Evolutionary conservation across 2,329 filamentous ascomycete genomes (phyloP).

Genomic region (Alternaria sp.): DNA sequence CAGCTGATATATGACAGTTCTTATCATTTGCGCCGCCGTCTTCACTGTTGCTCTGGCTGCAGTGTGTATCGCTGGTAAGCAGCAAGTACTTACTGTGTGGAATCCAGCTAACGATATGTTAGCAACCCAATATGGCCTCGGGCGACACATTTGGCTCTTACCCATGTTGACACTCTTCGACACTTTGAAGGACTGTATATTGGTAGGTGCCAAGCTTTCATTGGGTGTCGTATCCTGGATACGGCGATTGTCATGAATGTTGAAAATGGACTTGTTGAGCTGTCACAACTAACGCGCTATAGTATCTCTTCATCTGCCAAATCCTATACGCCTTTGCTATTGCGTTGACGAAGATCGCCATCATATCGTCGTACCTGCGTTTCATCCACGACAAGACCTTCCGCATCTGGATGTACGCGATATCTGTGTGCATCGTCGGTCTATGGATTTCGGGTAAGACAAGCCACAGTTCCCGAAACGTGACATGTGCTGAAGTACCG

Average conservation of each 20-base stretch:
- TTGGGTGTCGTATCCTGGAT: neutral
- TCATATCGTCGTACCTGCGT: constrained; percentile 37
- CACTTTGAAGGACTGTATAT: constrained; percentile 22
- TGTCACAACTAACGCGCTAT: constrained; percentile 2
- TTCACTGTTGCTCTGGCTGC: constrained; percentile 34
- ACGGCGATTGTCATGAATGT: neutral
- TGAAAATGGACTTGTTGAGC: no score
- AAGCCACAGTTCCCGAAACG: neutral
- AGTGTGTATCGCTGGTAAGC: constrained; percentile 32
- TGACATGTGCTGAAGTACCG: neutral
- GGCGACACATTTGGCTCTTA: constrained; percentile 33
- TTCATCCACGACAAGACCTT: constrained; percentile 28
- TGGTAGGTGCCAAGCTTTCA: constrained; percentile 18
- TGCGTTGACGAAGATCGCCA: constrained; percentile 35
- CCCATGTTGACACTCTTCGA: constrained; percentile 14
- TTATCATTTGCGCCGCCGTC: constrained; percentile 28
- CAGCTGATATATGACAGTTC: constrained; percentile 17
- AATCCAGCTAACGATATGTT: neutral
- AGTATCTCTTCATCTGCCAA: constrained; percentile 36
- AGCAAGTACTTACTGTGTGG: neutral
- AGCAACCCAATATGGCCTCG: constrained; percentile 29
- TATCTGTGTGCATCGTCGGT: constrained; percentile 15
- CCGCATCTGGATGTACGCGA: constrained; percentile 27
- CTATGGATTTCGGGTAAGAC: constrained; percentile 30
- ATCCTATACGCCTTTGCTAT: constrained; percentile 36